Conservation (phyloP, 1,284 basidiomycete genomes). For the Agaricales sp. region DNA sequence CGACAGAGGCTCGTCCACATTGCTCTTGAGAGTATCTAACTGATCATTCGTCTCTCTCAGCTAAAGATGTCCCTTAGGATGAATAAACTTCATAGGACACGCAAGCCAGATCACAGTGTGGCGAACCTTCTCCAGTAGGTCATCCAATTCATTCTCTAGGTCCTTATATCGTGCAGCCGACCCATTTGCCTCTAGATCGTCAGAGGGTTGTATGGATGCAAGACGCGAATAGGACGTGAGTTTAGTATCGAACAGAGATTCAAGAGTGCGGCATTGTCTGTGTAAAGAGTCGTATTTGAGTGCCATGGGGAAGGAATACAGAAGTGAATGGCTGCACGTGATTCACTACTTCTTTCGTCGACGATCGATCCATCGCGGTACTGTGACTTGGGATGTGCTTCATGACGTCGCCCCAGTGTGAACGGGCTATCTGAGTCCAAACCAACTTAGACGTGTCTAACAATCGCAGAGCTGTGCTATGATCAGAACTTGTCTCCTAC, state of each 20-base stretch:
- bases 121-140: conserved; percentile 77
- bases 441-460: too few species aligned
- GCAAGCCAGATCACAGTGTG: conserved; percentile 1
- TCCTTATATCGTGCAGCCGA: conserved; percentile 68
- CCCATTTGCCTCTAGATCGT: conserved; percentile 63
- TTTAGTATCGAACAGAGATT: conserved; percentile 85
- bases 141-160: conserved; percentile 79
- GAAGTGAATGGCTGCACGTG: neutral
- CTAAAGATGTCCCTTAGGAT: conserved; percentile 28
- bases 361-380: too few species aligned
- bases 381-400: too few species aligned
- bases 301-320: conserved; percentile 15
- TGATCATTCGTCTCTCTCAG: conserved; percentile 78
- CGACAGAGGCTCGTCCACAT: conserved; percentile 67
- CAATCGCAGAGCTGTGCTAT: neutral
- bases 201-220: conserved; percentile 62
- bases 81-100: conserved; percentile 10
- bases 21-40: conserved; percentile 56
- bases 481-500: neutral
- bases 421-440: too few species aligned
- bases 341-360: too few species aligned
- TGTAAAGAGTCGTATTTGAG: conserved; percentile 71
- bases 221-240: conserved; percentile 84
- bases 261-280: conserved; percentile 83
- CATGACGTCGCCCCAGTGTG: too few species aligned